phyloP scores from a whole-genome alignment of 768 basidiomycete species.

The Amanita thiersii region DNA sequence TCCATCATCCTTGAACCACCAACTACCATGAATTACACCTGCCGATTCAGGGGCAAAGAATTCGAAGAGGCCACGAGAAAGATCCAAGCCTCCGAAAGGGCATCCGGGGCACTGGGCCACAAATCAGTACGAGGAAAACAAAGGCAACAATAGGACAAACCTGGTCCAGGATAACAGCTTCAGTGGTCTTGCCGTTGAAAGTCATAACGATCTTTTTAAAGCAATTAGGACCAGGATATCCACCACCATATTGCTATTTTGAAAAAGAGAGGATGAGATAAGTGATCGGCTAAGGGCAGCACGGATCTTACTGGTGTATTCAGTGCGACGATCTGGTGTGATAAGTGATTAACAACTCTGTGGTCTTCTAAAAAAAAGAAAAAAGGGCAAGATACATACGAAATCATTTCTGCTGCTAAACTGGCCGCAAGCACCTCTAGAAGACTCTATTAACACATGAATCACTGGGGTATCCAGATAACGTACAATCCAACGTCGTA shows the following conservation, averaged over 20 bases:
- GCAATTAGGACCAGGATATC: constrained; percentile 62
- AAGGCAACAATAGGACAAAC: constrained; percentile 21
- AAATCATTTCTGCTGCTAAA: constrained; percentile 30
- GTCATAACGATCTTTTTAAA: constrained; percentile 52
- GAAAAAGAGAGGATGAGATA: neutral
- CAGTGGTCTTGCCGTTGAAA: constrained; percentile 49
- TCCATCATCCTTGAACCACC: constrained; percentile 43
- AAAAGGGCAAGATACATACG: constrained; percentile 22
- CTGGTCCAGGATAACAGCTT: constrained; percentile 56
- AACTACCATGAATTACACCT: constrained; percentile 56
- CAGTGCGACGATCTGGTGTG: constrained; percentile 44
- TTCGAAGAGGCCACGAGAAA: constrained; percentile 57
- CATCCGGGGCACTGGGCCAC: constrained; percentile 54
- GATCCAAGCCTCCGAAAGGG: constrained; percentile 57
- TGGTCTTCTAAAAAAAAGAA: constrained; percentile 5
- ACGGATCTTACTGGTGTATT: constrained; percentile 28
- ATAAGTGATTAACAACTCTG: too few relatives aligned
- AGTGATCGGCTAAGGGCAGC: constrained; percentile 3
- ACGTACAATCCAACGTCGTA: constrained; percentile 48
- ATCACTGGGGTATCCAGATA: constrained; percentile 2
- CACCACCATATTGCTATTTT: constrained; percentile 48
- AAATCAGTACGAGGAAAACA: neutral
- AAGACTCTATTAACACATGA: constrained; percentile 7
- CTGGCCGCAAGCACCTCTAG: constrained; percentile 51
- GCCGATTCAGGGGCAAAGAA: constrained; percentile 39